Base-by-base conservation (phyloP, 768 basidiomycete genomes). In the Candolleomyces aberdarensis region DNA sequence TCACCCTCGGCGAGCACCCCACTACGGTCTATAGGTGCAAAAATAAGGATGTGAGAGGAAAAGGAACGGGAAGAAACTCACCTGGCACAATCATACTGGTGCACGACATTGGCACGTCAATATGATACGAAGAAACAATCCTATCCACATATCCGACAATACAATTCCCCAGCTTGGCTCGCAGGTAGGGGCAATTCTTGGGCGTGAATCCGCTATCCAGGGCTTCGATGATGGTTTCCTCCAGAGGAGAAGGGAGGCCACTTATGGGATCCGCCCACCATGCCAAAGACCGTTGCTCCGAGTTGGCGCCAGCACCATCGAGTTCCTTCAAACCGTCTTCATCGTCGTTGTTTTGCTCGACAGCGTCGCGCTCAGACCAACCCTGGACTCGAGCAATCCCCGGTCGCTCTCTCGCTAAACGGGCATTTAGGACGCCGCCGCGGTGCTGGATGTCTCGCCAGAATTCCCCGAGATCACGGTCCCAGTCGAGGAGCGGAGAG, bases 181-280 rank as follows among this genome's bases (percentile, higher is more conserved):
- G 71, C 13, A 89, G 74, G 5, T 87, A 26, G 26, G 26, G 26
- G 26, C 26, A 26, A 26, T 26, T 26, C 26, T 74, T 1, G 78
- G 70, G 51, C 78, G 83, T 2, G 65, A 70, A 44, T 74, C 60
- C 0, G 87, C 87, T 5, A 67, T 84, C 85, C 1, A 89, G 69
- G n/a, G 89, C 72, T 6, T 71, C 72, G 76, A 89, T 75, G 26
- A 80, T 72, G 0, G 86, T 88, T 67, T 91, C 88, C 64, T 85
- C 86, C 3, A 89, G 73, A 20, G 76, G 71, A 1, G 87, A 87
- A 0, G 88, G 88, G 44, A 77, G 78, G 2, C 83, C 88, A 56
- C 85, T 86, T 32, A 84, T 72, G 20, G 83, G 78, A 62, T 90
- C 87, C n/a, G 74, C 75, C 86, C 86, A 89, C 86, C 87, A 89